Conservation (phyloP, 164 flowering plant genomes). For the Piper longum region DNA sequence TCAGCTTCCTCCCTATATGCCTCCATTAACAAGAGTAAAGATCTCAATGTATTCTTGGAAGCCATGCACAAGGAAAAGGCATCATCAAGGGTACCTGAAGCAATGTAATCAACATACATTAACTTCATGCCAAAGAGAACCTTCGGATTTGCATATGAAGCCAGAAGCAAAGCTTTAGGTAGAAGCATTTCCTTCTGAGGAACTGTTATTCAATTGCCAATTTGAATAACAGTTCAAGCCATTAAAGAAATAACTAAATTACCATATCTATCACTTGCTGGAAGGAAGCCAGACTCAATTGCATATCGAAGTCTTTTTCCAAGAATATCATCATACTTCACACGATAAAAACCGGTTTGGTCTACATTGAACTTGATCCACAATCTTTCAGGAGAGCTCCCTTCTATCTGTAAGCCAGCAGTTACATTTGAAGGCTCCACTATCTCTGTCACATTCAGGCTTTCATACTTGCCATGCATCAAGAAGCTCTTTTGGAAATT, state of each 20-base stretch:
- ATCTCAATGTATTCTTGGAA: slow-evolving; percentile 51
- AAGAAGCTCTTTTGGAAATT: slow-evolving; percentile 47
- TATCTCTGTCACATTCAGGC: slow-evolving; percentile 29
- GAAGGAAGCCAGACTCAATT: slow-evolving; percentile 41
- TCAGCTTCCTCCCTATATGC: slow-evolving; percentile 72
- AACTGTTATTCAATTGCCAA: neutral
- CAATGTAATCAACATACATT: neutral
- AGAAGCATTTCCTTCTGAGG: neutral
- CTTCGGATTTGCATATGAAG: neutral
- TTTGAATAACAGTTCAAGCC: neutral
- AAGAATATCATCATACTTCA: slow-evolving; percentile 83
- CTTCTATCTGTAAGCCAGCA: slow-evolving; percentile 2
- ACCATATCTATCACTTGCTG: slow-evolving; percentile 87
- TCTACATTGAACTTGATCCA: slow-evolving; percentile 89
- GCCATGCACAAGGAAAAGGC: slow-evolving; percentile 79
- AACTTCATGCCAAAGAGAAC: neutral
- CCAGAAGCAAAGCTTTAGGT: slow-evolving; percentile 2
- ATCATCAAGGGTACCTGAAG: slow-evolving; percentile 83
- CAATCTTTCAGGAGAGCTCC: slow-evolving; percentile 3
- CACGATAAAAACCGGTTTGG: slow-evolving; percentile 88
- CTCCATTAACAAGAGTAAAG: slow-evolving; percentile 73
- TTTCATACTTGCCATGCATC: slow-evolving; percentile 31
- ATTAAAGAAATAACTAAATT: slow-evolving; percentile 2
- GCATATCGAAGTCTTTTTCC: slow-evolving; percentile 63
- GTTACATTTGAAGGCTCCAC: slow-evolving; percentile 15